A percentile compares a stretch with the other conserved stretches of the same genome.
These are phyloP conservation scores for Triangularia setosa DNA, from an alignment of 2,329 filamentous ascomycete species.

Conservation along the genomic window DNA sequence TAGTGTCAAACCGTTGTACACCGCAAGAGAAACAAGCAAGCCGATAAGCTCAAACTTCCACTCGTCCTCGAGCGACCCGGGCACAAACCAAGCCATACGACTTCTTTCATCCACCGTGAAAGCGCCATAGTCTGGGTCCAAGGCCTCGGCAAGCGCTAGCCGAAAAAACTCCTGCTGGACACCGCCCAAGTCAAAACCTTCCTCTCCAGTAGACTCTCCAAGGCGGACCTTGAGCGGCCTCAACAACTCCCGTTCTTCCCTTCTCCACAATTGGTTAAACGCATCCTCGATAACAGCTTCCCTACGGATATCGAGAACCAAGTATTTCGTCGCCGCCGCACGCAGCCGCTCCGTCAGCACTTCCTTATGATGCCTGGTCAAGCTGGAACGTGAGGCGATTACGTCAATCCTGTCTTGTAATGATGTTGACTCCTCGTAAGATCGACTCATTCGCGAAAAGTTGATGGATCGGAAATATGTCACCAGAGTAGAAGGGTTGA, in stretches of 20 bases:
- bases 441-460: constrained; percentile 77
- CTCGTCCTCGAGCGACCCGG: constrained; percentile 72
- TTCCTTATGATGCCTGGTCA: constrained; percentile 56
- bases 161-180: constrained; percentile 97
- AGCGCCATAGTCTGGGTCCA: constrained; percentile 72
- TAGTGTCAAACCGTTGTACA: constrained; percentile 90
- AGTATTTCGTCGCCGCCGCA: constrained; percentile 64
- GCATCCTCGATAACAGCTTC: constrained; percentile 66
- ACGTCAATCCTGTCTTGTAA: constrained; percentile 53
- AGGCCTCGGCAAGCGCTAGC: constrained; percentile 72
- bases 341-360: constrained; percentile 61
- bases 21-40: constrained; percentile 78
- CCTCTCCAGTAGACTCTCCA: constrained; percentile 76
- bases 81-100: constrained; percentile 82
- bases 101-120: constrained; percentile 76
- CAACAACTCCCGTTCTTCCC: constrained; percentile 75
- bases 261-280: constrained; percentile 85
- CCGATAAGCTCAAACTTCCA: constrained; percentile 92
- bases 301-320: constrained; percentile 66
- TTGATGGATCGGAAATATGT: constrained; percentile 87
- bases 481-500: constrained; percentile 67
- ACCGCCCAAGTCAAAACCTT: constrained; percentile 89
- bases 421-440: constrained; percentile 66
- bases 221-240: constrained; percentile 85
- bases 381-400: constrained; percentile 50